A percentile compares a stretch with the other conserved stretches of the same genome.
Conservation (phyloP, 306 rosid species). For the Ziziphus jujuba region DNA sequence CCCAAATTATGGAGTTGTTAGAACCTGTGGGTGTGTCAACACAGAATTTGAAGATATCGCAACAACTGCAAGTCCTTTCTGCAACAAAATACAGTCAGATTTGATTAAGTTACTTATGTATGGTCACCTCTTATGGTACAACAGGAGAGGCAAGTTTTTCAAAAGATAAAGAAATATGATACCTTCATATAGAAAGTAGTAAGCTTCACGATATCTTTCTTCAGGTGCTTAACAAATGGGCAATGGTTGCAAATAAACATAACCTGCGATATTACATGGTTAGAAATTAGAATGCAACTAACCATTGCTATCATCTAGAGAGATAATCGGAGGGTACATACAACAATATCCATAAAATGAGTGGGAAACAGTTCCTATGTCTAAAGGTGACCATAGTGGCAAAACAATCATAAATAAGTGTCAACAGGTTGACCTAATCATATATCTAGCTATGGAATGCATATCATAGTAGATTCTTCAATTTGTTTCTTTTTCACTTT, state of each 20-base stretch:
- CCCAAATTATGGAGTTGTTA: constrained; percentile 32
- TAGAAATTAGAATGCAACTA: not conserved
- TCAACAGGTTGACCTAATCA: not conserved
- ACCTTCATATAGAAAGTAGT: constrained; percentile 81
- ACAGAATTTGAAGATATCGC: constrained; percentile 91
- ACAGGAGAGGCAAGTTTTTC: constrained; percentile 18
- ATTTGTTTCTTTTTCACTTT: not conserved
- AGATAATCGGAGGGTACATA: not conserved
- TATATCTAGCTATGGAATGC: not conserved
- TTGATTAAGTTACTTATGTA: constrained; percentile 9
- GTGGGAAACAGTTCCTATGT: not conserved
- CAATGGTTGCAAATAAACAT: constrained; percentile 98
- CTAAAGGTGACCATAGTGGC: not conserved
- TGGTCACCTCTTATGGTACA: constrained; percentile 6
- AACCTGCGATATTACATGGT: constrained; percentile 55
- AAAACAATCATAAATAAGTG: not conserved
- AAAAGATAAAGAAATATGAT: constrained; percentile 14
- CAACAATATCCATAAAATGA: not conserved
- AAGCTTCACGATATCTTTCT: constrained; percentile 72
- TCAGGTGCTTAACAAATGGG: constrained; percentile 87
- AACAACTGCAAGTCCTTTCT: constrained; percentile 82
- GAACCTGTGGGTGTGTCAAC: constrained; percentile 86
- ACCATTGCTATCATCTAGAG: not conserved
- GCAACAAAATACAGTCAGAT: constrained; percentile 28
- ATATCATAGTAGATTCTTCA: not conserved